Conservation (phyloP, 768 basidiomycete genomes). For the Mrakia blollopis region DNA sequence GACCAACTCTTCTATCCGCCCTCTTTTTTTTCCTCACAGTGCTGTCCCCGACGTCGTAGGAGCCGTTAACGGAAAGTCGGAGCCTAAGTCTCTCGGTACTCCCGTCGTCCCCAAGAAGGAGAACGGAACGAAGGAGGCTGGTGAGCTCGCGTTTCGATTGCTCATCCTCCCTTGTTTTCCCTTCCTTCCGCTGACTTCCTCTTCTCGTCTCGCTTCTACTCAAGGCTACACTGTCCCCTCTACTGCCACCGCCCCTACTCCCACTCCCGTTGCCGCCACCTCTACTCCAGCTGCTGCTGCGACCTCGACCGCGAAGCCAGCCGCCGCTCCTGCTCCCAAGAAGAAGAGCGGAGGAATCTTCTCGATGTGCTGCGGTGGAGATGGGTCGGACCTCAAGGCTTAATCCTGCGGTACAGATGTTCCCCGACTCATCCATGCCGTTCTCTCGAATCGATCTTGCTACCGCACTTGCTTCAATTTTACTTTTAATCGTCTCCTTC, state of each 20-base stretch:
- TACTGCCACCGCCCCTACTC: neutral
- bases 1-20: neutral
- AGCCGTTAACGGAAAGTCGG: neutral
- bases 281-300: neutral
- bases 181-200: neutral
- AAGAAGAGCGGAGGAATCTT: slow-evolving; percentile 21
- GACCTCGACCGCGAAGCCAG: neutral
- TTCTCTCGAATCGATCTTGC: too few relatives aligned
- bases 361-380: slow-evolving; percentile 29
- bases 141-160: neutral
- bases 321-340: slow-evolving; percentile 7
- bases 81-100: neutral
- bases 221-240: slow-evolving; percentile 23
- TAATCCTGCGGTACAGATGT: too few relatives aligned
- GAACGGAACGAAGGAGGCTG: neutral
- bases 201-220: neutral
- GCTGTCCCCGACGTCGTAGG: neutral
- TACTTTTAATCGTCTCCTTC: too few relatives aligned
- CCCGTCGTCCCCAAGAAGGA: neutral
- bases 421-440: too few relatives aligned
- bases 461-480: too few relatives aligned
- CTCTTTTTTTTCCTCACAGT: neutral
- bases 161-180: neutral
- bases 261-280: neutral
- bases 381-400: slow-evolving; percentile 22